A percentile compares a stretch with the other conserved stretches of the same genome.
phyloP scores from a whole-genome alignment of 805 yeast species.

The Jamesozyma hellenica region DNA sequence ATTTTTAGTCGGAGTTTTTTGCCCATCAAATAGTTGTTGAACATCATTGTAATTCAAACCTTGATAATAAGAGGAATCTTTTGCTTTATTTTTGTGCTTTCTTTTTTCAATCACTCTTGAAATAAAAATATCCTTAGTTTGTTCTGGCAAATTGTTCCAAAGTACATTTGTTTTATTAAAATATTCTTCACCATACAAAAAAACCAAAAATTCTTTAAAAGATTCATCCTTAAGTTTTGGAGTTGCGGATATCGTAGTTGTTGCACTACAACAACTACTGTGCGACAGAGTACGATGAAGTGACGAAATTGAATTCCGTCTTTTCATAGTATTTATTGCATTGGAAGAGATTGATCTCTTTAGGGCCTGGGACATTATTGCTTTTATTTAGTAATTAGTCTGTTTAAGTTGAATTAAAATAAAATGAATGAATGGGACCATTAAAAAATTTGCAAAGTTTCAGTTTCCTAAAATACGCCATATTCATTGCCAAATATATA shows the following conservation, averaged over 20 bases:
- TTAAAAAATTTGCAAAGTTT: too few species aligned
- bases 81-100: not conserved
- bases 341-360: slow-evolving; percentile 5
- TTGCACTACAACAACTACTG: slow-evolving; percentile 1
- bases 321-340: slow-evolving; percentile 3
- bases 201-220: slow-evolving; percentile 6
- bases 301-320: slow-evolving; percentile 3
- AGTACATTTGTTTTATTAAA: slow-evolving; percentile 1
- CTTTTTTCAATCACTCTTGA: slow-evolving; percentile 4
- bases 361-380: slow-evolving; percentile 1
- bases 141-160: slow-evolving; percentile 9
- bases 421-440: too few species aligned
- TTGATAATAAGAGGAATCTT: not conserved
- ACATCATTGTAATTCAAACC: slow-evolving; percentile 2
- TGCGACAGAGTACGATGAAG: slow-evolving; percentile 4
- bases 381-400: not conserved
- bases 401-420: too few species aligned
- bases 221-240: slow-evolving; percentile 3
- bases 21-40: slow-evolving; percentile 3
- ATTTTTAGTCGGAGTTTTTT: slow-evolving; percentile 2
- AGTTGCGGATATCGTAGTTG: not conserved
- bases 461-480: too few species aligned
- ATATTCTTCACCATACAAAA: slow-evolving; percentile 6
- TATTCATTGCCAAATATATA: too few species aligned
- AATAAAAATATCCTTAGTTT: slow-evolving; percentile 8